phyloP scores from a whole-genome alignment of 2,329 filamentous ascomycete genomes.

The Epichloe hybrida region DNA sequence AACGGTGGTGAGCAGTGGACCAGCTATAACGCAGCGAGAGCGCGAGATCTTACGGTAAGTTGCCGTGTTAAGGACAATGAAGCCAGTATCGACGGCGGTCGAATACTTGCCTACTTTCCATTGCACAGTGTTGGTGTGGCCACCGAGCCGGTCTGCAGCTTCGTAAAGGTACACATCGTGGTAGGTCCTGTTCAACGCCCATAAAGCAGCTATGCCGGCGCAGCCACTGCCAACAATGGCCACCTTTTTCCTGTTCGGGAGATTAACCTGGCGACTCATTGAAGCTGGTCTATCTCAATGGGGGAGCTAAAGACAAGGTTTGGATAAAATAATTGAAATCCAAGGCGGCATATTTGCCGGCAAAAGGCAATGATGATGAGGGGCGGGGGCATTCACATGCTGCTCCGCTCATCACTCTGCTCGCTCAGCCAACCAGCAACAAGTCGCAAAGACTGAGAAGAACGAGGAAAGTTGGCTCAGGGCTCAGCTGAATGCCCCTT shows the following conservation, averaged over 20 bases:
- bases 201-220: constrained; percentile 66
- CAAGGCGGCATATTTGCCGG: no score
- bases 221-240: constrained; percentile 75
- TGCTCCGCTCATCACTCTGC: not conserved
- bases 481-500: not conserved
- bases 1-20: not conserved
- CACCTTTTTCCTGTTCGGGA: constrained; percentile 50
- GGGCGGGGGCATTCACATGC: not conserved
- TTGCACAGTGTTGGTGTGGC: constrained; percentile 67
- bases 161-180: constrained; percentile 82
- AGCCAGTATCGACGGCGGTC: constrained; percentile 66
- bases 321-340: not conserved
- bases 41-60: constrained; percentile 54
- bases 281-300: not conserved
- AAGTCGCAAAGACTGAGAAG: not conserved
- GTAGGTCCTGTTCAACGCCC: constrained; percentile 63
- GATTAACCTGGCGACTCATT: constrained; percentile 21
- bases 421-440: not conserved
- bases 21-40: not conserved
- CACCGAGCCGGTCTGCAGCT: constrained; percentile 57
- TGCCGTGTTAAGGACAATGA: constrained; percentile 66
- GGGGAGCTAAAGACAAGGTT: not conserved
- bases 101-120: constrained; percentile 52
- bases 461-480: not conserved
- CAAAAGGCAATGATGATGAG: not conserved